Evolutionary conservation across 2,329 filamentous ascomycete genomes (phyloP), one percentile per base, ranked within the genome.

Genomic region (Fusarium fujikuroi): DNA sequence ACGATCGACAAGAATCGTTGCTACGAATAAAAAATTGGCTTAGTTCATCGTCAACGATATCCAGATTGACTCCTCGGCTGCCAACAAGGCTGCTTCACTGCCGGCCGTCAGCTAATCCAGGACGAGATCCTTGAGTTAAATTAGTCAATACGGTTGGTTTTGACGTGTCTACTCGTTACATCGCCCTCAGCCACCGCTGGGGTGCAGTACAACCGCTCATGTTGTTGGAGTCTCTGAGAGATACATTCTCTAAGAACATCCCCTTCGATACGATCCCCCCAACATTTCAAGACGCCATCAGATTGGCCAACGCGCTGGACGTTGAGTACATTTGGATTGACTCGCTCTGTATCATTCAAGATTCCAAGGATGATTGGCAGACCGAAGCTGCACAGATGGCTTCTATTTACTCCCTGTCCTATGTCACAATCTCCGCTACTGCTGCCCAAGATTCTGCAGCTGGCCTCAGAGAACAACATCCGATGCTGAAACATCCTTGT

Each of bases 301-400:
- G n/a, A 21, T 25, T 74, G 8, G 25, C 64, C 15, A 66, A 60
- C 4, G 34, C 58, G 3, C 39, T 74, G 11, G 64, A 34, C 7
- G 50, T 75, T 7, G 63, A 66, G 14, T 74, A 74, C 12, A 28
- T 74, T 7, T 74, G 72, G 72, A 74, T 74, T 28, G 72, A 74
- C 23, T 75, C 71, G 5, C 63, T 74, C 21, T 74, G 71, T 9
- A 74, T 74, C 39, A 69, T 72, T 7, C 72, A 74, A 39, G 72
- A 74, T 46, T 75, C 69, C 28, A 65, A 72, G 34, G 49, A 74
- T n/a, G 72, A 74, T 30, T 74, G 72, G 72, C 43, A 72, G 30
- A 21, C 44, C 5, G 72, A 74, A 57, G 71, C 72, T 30, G 56
- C 68, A 18, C 59, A 64, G 40, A 74, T 74, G 72, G 71, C 71